Evolutionary conservation across 495 filamentous ascomycete species (phyloP).

Genomic region (Aspergillus asperescens): DNA sequence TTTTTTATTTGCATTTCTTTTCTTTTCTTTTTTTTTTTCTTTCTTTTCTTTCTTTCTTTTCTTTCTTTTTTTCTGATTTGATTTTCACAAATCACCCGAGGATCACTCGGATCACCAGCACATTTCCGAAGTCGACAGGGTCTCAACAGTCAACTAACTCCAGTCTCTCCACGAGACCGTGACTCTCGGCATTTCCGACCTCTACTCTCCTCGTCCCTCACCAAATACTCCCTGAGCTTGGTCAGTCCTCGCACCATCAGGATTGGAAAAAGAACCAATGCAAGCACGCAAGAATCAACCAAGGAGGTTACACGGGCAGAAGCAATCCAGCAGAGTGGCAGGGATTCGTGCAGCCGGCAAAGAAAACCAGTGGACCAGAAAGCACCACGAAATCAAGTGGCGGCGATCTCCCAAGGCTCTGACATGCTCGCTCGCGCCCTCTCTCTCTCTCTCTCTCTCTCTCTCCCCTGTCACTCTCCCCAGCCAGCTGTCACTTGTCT

Average conservation of each 20-base stretch:
- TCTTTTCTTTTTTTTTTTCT: background rate
- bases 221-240: no score
- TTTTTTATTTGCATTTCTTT: background rate
- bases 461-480: no score
- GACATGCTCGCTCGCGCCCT: no score
- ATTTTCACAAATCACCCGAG: no score
- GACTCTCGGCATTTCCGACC: background rate
- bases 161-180: no score
- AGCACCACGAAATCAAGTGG: conserved; percentile 38
- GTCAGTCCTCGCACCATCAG: background rate
- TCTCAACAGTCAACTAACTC: no score
- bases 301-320: conserved; percentile 28
- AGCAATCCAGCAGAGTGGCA: conserved; percentile 21
- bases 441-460: no score
- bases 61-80: no score
- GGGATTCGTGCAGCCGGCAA: conserved; percentile 23
- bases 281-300: conserved; percentile 22
- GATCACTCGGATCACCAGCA: no score
- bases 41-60: conserved; percentile 1
- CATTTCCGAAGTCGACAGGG: no score
- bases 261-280: conserved; percentile 14
- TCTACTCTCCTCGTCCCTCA: no score
- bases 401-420: conserved; percentile 19
- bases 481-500: no score
- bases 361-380: conserved; percentile 34